phyloP scores from a whole-genome alignment of 257 asterid species.

The Solanum appendiculatum region DNA sequence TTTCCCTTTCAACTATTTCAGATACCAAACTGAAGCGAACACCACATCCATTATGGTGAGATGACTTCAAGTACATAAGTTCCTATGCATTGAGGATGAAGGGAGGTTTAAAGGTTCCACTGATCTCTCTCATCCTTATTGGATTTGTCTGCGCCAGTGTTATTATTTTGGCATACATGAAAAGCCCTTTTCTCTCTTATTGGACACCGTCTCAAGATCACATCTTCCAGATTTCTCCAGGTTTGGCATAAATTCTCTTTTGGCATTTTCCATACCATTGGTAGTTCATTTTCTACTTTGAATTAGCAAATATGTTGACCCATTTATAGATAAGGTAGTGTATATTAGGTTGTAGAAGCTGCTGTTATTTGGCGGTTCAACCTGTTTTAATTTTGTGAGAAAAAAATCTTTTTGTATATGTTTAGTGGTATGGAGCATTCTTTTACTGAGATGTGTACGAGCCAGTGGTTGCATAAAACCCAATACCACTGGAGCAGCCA shows the following conservation, averaged over 20 bases:
- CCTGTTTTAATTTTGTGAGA: neutral
- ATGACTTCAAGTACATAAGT: constrained; percentile 21
- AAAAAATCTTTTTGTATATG: neutral
- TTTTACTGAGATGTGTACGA: neutral
- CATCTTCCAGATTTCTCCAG: constrained; percentile 42
- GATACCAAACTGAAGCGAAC: neutral
- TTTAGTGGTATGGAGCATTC: neutral
- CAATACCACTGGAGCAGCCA: neutral
- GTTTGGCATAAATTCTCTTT: constrained; percentile 24
- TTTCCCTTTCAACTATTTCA: neutral
- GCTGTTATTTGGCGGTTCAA: neutral
- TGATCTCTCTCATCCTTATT: constrained; percentile 75
- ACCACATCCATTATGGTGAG: constrained; percentile 1
- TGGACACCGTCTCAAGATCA: constrained; percentile 37
- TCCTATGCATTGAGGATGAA: constrained; percentile 57
- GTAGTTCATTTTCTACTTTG: neutral
- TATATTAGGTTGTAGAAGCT: neutral
- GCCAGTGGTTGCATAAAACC: neutral
- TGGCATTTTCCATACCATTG: neutral
- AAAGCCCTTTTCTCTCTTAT: constrained; percentile 53
- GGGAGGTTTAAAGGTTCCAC: constrained; percentile 71
- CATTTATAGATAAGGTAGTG: neutral
- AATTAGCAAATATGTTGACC: neutral
- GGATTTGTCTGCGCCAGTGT: constrained; percentile 59
- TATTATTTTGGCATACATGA: constrained; percentile 63